Percentiles rank a stretch among this genome's conserved stretches.
phyloP scores from a whole-genome alignment of 176 grass and related monocot genomes.

The Oryza glumipatula region DNA sequence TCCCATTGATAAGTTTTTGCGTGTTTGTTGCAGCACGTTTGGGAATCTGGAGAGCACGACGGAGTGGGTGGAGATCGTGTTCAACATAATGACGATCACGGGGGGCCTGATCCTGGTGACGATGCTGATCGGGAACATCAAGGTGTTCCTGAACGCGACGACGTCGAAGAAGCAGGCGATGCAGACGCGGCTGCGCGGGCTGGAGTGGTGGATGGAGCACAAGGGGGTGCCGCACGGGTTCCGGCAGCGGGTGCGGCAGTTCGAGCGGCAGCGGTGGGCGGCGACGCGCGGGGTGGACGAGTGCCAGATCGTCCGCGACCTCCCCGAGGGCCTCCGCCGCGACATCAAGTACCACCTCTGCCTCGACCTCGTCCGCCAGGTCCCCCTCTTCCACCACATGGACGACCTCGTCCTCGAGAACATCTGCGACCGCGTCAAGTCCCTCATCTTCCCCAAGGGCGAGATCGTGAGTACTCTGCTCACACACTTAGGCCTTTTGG shows the following conservation, averaged over 20 bases:
- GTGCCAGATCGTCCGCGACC: slow-evolving; percentile 61
- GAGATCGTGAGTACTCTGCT: slow-evolving; percentile 47
- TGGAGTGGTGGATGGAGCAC: slow-evolving; percentile 89
- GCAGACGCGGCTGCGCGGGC: slow-evolving; percentile 59
- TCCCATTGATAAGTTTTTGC: not conserved
- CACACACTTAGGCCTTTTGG: too few relatives aligned
- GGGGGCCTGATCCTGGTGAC: slow-evolving; percentile 79
- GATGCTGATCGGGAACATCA: slow-evolving; percentile 98
- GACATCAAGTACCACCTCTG: slow-evolving; percentile 97
- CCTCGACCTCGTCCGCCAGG: slow-evolving; percentile 92
- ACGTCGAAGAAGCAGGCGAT: slow-evolving; percentile 93
- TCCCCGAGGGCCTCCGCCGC: slow-evolving; percentile 77
- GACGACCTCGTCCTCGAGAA: slow-evolving; percentile 94
- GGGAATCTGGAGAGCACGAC: slow-evolving; percentile 93
- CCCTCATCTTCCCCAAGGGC: slow-evolving; percentile 79
- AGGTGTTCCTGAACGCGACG: slow-evolving; percentile 92
- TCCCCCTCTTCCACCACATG: slow-evolving; percentile 92
- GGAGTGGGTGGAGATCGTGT: slow-evolving; percentile 93
- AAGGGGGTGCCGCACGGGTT: slow-evolving; percentile 51
- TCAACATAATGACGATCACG: slow-evolving; percentile 94
- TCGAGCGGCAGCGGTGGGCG: slow-evolving; percentile 91
- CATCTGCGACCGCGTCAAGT: slow-evolving; percentile 82
- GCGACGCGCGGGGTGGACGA: slow-evolving; percentile 86
- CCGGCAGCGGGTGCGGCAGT: slow-evolving; percentile 78
- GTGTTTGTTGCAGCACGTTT: slow-evolving; percentile 55